Conservation (phyloP, 495 filamentous ascomycete species). For the Xylaria castorea region DNA sequence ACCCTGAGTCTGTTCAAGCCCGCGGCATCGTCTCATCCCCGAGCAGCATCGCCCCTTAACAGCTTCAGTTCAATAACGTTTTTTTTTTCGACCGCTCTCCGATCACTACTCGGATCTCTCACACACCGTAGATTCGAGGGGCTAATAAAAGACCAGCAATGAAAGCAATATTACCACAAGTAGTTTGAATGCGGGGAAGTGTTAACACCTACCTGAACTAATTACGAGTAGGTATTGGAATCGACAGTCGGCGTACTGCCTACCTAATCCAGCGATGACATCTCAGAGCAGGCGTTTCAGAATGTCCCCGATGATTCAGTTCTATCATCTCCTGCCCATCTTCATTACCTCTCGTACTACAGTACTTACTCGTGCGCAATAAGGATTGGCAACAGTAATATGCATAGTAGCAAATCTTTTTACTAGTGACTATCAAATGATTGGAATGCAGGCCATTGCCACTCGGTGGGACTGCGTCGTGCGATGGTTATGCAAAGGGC, state of each 20-base stretch:
- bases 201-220: not conserved
- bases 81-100: not conserved
- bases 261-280: constrained; percentile 14
- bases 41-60: not conserved
- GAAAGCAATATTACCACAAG: constrained; percentile 7
- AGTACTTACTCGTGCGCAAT: constrained; percentile 9
- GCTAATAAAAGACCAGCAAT: not conserved
- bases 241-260: constrained; percentile 13
- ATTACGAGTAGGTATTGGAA: not conserved
- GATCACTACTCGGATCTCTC: constrained; percentile 13
- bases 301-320: constrained; percentile 6
- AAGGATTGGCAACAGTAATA: constrained; percentile 16
- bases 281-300: constrained; percentile 20
- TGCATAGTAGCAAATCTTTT: not conserved
- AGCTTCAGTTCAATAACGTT: not conserved
- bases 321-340: constrained; percentile 23
- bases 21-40: not conserved
- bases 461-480: constrained; percentile 17
- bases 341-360: constrained; percentile 21
- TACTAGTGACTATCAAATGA: constrained; percentile 4
- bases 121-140: constrained; percentile 14
- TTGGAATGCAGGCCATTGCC: constrained; percentile 21
- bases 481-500: constrained; percentile 2
- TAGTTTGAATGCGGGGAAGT: constrained; percentile 7
- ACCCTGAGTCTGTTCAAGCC: not conserved